Conservation (phyloP, 1,284 basidiomycete species). For the Heterobasidion occidentale region DNA sequence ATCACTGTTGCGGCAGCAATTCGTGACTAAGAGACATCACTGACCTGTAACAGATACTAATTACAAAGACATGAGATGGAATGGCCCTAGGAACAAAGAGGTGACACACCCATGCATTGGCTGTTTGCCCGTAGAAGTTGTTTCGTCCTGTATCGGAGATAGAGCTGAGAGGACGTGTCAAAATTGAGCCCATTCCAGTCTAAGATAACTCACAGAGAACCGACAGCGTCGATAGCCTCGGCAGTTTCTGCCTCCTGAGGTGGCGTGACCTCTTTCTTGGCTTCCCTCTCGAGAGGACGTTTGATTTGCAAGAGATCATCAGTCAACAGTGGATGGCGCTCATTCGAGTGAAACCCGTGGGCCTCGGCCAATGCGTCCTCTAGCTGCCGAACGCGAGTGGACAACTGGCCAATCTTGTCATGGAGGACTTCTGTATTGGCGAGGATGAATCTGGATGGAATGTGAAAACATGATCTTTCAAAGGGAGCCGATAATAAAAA, state of each 20-base stretch:
- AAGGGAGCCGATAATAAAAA: not conserved
- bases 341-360: constrained; percentile 35
- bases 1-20: constrained; percentile 4
- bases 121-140: constrained; percentile 56
- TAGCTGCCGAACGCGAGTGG: constrained; percentile 51
- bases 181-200: constrained; percentile 8
- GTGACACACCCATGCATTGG: constrained; percentile 57
- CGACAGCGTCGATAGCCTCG: constrained; percentile 51
- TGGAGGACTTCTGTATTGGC: constrained; percentile 63
- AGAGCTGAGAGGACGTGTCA: constrained; percentile 29
- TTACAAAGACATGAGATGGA: constrained; percentile 6
- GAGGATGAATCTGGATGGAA: constrained; percentile 44
- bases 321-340: constrained; percentile 46
- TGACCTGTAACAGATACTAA: constrained; percentile 30
- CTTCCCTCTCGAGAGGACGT: constrained; percentile 52
- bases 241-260: constrained; percentile 30
- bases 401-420: constrained; percentile 54
- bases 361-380: constrained; percentile 55
- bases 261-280: constrained; percentile 27
- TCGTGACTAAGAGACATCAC: constrained; percentile 6
- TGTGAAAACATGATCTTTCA: not conserved
- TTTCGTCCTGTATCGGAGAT: constrained; percentile 53
- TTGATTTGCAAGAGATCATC: constrained; percentile 58
- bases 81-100: constrained; percentile 3
- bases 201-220: constrained; percentile 43